Conservation (phyloP, 257 asterid species). For the Lavandula angustifolia region DNA sequence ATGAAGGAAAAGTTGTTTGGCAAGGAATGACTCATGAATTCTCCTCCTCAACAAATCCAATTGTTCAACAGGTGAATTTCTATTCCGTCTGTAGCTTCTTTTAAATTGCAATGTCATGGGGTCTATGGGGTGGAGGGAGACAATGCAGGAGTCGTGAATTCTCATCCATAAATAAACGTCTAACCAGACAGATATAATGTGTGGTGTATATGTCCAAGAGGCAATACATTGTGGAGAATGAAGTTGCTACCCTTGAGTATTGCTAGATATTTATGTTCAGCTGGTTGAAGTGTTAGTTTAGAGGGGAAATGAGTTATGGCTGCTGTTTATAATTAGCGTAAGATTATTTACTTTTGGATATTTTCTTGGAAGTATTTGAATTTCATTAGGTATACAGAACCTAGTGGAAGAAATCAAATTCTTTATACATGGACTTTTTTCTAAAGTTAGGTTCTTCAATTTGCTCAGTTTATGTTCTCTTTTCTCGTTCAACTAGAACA, state of each 20-base stretch:
- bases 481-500: slow-evolving; percentile 10
- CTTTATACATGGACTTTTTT: too few species aligned
- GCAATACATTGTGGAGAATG: background rate
- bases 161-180: background rate
- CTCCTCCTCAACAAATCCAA: slow-evolving; percentile 78
- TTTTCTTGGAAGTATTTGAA: too few species aligned
- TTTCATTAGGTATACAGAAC: too few species aligned
- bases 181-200: background rate
- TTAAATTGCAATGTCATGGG: background rate
- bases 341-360: too few species aligned
- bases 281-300: background rate
- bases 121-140: background rate
- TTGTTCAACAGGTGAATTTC: slow-evolving; percentile 79
- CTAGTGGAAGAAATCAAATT: background rate
- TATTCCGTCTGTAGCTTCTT: background rate
- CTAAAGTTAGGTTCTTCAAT: too few species aligned
- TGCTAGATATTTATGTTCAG: background rate
- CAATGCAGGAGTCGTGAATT: background rate
- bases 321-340: too few species aligned
- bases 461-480: too few species aligned
- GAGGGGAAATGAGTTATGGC: too few species aligned
- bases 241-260: background rate
- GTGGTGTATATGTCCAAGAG: background rate
- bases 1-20: slow-evolving; percentile 95
- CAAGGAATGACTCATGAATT: slow-evolving; percentile 95